Base-by-base conservation (phyloP, 148 eudicot species). In the Amaranthus hypochondriacus region DNA sequence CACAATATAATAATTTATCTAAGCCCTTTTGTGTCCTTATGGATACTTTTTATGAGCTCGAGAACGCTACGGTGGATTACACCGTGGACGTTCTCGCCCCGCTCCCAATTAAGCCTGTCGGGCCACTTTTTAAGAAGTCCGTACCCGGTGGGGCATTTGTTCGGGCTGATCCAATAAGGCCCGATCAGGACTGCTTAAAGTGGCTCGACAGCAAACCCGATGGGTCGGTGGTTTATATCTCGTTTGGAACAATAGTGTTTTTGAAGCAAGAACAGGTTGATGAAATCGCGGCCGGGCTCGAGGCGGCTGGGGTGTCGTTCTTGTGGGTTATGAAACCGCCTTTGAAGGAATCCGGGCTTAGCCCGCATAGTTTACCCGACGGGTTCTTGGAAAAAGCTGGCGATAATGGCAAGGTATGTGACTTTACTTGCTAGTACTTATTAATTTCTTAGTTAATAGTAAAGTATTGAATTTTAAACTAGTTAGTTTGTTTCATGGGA, bases 241-340 rank as follows among this genome's bases (percentile, higher is more conserved):
- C 93, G 50, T 89, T 86, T 48, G 98, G 98, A 9, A 93, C 93
- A 9, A 70, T 90, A 1, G 93, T 89, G 15, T 62, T 64, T 42
- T 58, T 86, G 81, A 84, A 83, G 60, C 94, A 90, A 48, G 86
- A 90, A 28, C 96, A 93, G 60, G 56, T 89, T 1, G 76, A 91
- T 42, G 97, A 88, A 80, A 81, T 93, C 3, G 98, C 98, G 0
- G 68, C 79, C 7, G 98, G 92, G 47, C 53, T 93, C 46, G 67
- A 83, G 39, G 75, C 73, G 21, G 73, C 92, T 0, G 87, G 70
- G 0, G 81, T 91, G 4, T 60, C 87, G 49, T 93, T 93, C 50
- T 64, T 91, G 51, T 93, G 98, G 98, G 95, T 91, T 3, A 71
- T 91, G 77, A 85, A 80, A 80, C 92, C 88, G 57, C 92, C 90